Evolutionary conservation across 2,329 filamentous ascomycete genomes (phyloP).

Genomic region (Beauveria rudraprayagi): DNA sequence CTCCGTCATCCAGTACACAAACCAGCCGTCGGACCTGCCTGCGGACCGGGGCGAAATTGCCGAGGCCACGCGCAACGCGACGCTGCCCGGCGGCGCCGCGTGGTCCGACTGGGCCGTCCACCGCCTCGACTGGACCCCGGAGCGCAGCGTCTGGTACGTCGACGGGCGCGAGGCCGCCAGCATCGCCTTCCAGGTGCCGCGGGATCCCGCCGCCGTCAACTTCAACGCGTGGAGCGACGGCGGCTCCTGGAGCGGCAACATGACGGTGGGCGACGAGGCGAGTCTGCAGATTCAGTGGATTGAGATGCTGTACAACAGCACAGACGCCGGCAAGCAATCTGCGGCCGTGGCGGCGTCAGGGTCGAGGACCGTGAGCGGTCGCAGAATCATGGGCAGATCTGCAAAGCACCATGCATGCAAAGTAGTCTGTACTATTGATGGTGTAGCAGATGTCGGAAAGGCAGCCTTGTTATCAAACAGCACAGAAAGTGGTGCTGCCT

Average conservation of each 20-base stretch:
- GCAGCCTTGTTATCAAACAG: constrained; percentile 20
- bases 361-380: not conserved
- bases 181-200: constrained; percentile 48
- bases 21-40: constrained; percentile 45
- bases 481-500: constrained; percentile 3
- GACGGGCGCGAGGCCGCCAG: constrained; percentile 40
- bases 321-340: constrained; percentile 20
- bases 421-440: constrained; percentile 27
- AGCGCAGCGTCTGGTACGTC: constrained; percentile 45
- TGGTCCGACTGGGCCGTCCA: constrained; percentile 53
- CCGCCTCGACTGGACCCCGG: constrained; percentile 51
- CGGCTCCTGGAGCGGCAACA: constrained; percentile 51
- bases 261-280: constrained; percentile 41
- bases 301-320: constrained; percentile 48
- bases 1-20: constrained; percentile 46
- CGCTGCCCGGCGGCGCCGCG: constrained; percentile 31
- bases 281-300: constrained; percentile 56
- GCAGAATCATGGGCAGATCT: constrained; percentile 26
- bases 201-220: constrained; percentile 42
- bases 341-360: not conserved
- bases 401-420: constrained; percentile 15
- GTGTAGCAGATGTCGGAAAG: constrained; percentile 21
- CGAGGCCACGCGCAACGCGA: constrained; percentile 39
- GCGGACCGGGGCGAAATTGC: constrained; percentile 34
- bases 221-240: constrained; percentile 57